A percentile compares a stretch with the other conserved stretches of the same genome.
These are phyloP conservation scores for Gaeumannomyces sp. DNA, from an alignment of 2,329 filamentous ascomycete species.

Conservation along the genomic window DNA sequence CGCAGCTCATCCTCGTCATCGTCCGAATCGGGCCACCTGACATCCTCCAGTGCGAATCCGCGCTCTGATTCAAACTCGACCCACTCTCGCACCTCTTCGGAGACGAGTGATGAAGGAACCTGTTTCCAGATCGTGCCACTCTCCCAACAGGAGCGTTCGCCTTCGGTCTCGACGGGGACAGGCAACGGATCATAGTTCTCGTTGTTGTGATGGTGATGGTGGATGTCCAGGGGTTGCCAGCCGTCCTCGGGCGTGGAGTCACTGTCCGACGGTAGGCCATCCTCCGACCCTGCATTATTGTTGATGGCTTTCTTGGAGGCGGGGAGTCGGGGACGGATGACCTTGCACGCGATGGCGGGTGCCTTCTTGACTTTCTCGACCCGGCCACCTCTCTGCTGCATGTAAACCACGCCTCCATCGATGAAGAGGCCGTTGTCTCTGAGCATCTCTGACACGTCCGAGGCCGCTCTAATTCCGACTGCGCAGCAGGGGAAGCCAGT, in stretches of 20 bases:
- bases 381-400: constrained; percentile 25
- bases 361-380: constrained; percentile 13
- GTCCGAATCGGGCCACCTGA: constrained; percentile 11
- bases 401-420: constrained; percentile 36
- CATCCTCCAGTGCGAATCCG: constrained; percentile 11
- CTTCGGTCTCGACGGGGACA: constrained; percentile 31
- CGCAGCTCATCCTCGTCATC: constrained; percentile 4
- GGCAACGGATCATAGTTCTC: constrained; percentile 30
- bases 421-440: constrained; percentile 48
- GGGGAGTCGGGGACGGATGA: constrained; percentile 35
- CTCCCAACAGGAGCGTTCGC: constrained; percentile 18
- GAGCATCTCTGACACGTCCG: constrained; percentile 44
- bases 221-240: constrained; percentile 18
- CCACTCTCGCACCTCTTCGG: constrained; percentile 36
- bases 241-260: constrained; percentile 18
- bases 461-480: constrained; percentile 38
- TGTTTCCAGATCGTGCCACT: constrained; percentile 43
- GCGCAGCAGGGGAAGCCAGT: constrained; percentile 47
- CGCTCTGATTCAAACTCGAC: constrained; percentile 34
- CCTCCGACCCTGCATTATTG: constrained; percentile 16
- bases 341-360: constrained; percentile 33
- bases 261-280: constrained; percentile 1
- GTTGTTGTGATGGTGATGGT: constrained; percentile 25
- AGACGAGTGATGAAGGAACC: constrained; percentile 36
- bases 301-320: constrained; percentile 17